phyloP scores from a whole-genome alignment of 768 basidiomycete genomes.

The Tulasnella sp. region DNA sequence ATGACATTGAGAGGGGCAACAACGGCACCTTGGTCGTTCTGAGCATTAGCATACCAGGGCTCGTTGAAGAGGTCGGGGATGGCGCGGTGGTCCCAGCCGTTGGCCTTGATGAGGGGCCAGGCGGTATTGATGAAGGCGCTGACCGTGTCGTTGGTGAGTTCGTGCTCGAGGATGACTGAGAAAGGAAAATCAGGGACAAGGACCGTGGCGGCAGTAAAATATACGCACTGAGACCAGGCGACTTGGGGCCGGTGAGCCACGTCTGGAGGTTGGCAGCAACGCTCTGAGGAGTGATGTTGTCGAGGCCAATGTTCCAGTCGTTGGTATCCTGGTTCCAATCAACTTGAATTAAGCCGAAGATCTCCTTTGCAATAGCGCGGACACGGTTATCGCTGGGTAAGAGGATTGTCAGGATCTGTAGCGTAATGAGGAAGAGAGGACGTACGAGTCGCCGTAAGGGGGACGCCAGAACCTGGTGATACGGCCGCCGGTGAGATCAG shows the following conservation, averaged over 20 bases:
- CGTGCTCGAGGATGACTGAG: conserved; percentile 65
- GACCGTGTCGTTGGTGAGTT: conserved; percentile 48
- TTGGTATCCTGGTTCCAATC: conserved; percentile 71
- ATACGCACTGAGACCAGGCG: conserved; percentile 45
- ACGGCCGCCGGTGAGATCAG: conserved; percentile 62
- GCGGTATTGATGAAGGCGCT: conserved; percentile 52
- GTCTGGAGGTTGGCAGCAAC: conserved; percentile 40
- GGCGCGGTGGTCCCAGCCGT: conserved; percentile 52
- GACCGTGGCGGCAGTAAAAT: neutral
- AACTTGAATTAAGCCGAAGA: conserved; percentile 74
- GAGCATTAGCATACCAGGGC: conserved; percentile 27
- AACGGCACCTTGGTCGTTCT: conserved; percentile 14
- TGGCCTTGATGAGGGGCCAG: conserved; percentile 47
- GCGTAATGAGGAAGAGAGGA: neutral
- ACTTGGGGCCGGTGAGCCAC: conserved; percentile 48
- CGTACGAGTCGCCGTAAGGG: conserved; percentile 47
- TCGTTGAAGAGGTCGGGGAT: conserved; percentile 36
- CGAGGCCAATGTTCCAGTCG: conserved; percentile 21
- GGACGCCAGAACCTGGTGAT: conserved; percentile 74
- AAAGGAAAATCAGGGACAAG: neutral
- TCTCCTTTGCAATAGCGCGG: conserved; percentile 59
- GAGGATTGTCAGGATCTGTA: neutral
- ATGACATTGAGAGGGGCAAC: neutral
- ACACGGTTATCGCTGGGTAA: conserved; percentile 34
- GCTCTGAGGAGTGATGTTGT: conserved; percentile 34